Evolutionary conservation across 2,329 filamentous ascomycete species (phyloP).

Genomic region (Botrytis byssoidea): DNA sequence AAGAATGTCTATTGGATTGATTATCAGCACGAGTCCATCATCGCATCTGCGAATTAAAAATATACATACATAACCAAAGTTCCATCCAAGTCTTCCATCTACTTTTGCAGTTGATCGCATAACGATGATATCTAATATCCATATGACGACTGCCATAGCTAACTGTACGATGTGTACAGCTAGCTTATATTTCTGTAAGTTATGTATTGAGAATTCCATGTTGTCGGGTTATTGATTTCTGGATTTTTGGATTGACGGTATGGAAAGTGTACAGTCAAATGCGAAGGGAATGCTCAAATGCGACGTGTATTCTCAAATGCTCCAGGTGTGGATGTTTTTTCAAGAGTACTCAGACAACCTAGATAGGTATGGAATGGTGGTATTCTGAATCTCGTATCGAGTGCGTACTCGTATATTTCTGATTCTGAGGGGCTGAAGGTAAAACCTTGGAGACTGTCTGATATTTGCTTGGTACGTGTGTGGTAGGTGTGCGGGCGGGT

Average conservation of each 20-base stretch:
- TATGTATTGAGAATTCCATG: slow-evolving; percentile 38
- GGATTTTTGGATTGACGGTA: neutral
- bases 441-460: neutral
- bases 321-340: neutral
- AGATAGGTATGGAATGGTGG: neutral
- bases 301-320: neutral
- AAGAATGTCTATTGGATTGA: slow-evolving; percentile 56
- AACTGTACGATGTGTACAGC: slow-evolving; percentile 57
- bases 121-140: slow-evolving; percentile 59
- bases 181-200: slow-evolving; percentile 48
- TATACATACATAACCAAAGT: slow-evolving; percentile 58
- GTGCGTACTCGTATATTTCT: neutral
- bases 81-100: slow-evolving; percentile 60
- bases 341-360: neutral
- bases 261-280: neutral
- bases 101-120: slow-evolving; percentile 53
- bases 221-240: slow-evolving; percentile 12
- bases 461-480: neutral
- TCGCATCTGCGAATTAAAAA: neutral
- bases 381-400: neutral
- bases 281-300: neutral
- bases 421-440: slow-evolving; percentile 6
- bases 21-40: slow-evolving; percentile 1
- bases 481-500: neutral
- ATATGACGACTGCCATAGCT: slow-evolving; percentile 54